A percentile compares a stretch with the other conserved stretches of the same genome.
Evolutionary conservation across 768 basidiomycete genomes (phyloP).

Genomic region (Boletus subcaerulescens): DNA sequence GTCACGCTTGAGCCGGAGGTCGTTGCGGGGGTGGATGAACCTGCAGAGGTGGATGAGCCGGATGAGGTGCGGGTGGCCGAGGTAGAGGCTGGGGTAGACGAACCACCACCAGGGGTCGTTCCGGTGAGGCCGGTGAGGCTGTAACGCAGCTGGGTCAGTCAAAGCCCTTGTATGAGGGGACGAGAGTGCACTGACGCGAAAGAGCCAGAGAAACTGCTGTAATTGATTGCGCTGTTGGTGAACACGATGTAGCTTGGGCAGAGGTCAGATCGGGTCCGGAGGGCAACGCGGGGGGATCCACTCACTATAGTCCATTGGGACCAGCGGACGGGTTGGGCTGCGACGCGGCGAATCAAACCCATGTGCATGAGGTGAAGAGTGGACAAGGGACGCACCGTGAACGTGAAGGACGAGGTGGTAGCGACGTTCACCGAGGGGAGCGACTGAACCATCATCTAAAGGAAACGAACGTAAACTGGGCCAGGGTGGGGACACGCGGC

Average conservation of each 20-base stretch:
- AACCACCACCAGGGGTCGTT: slow-evolving; percentile 31
- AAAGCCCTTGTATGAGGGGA: neutral
- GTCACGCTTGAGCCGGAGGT: neutral
- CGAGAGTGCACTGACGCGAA: slow-evolving; percentile 46
- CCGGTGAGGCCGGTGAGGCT: slow-evolving; percentile 63
- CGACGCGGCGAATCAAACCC: neutral
- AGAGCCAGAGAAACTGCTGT: slow-evolving; percentile 45
- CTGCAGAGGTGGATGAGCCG: slow-evolving; percentile 15
- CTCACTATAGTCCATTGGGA: slow-evolving; percentile 56
- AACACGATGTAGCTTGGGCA: slow-evolving; percentile 59
- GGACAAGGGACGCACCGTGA: slow-evolving; percentile 45
- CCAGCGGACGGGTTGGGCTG: slow-evolving; percentile 59
- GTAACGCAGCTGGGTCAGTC: slow-evolving; percentile 5
- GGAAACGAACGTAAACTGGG: neutral
- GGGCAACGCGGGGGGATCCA: neutral
- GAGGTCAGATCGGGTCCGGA: slow-evolving; percentile 1
- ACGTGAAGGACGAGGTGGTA: slow-evolving; percentile 43
- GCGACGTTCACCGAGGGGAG: slow-evolving; percentile 56
- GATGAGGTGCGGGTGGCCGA: slow-evolving; percentile 8
- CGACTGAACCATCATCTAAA: slow-evolving; percentile 51
- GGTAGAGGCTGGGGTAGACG: slow-evolving; percentile 11
- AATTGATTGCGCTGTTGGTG: slow-evolving; percentile 36
- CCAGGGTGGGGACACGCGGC: neutral
- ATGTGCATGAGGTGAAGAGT: neutral
- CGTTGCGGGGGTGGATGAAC: slow-evolving; percentile 6